Evolutionary conservation across 441 rosid genomes (phyloP), one percentile per base, ranked within the genome.

Genomic region (Melastoma candidum): DNA sequence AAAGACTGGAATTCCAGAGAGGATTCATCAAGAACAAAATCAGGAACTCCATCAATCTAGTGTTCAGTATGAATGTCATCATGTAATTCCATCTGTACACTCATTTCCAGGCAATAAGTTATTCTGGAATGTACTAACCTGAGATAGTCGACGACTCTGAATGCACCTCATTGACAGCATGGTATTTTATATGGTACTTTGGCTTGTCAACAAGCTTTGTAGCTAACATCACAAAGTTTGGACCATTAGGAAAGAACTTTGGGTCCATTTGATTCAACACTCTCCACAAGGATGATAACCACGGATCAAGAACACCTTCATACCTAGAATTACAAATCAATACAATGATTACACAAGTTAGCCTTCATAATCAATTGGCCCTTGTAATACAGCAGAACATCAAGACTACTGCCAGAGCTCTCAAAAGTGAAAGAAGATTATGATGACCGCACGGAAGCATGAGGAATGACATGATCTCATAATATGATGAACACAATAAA

Each of bases 301-400:
- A 93, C 22, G 96, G 84, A 75, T 93, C 98, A 72, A 93, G 66
- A 70, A 84, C 77, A 72, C 88, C 96, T 83, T 88, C 97, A 62
- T 86, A 88, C 69, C 98, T 93, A 67, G 46, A 47, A 51, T 55
- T 46, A 49, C 46, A 74, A 63, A 46, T 48, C 39, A 64, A 46
- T 1, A 8, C 47, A 9, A 36, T 32, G 47, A 46, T 50, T 12
- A 57, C 17, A 51, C 55, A 36, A 9, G n/a, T 29, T 29, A 52
- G 22, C 45, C 41, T 29, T 11, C 13, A 26, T 12, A 14, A 13
- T 13, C 45, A 36, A 7, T 12, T 52, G 55, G 41, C 7, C 39
- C 7, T 29, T 29, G 39, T 29, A 29, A 29, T 29, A 3, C 39
- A 29, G 39, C 45, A 51, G 55, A 32, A 51, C 14, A 13, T 51